Evolutionary conservation across 148 eudicot species (phyloP), one percentile per base, ranked within the genome.

Genomic region (Chenopodium quinoa): DNA sequence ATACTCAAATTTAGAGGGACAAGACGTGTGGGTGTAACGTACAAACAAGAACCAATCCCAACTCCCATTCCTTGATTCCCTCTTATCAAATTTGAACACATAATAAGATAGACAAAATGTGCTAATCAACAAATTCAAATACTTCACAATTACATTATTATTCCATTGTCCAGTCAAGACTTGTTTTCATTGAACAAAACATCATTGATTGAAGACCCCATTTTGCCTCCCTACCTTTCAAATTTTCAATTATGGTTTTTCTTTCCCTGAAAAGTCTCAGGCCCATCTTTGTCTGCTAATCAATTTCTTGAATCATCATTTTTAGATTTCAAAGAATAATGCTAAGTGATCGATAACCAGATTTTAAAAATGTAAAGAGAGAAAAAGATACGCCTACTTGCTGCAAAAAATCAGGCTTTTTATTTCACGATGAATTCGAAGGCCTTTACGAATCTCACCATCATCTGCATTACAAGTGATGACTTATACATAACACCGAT

Each of bases 271-370:
- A 52, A 66, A 56, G 34, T 52, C 10, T 31, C 3, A 65, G 78
- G 78, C 78, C 83, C 83, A 75, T 67, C 37, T 29, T 50, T 54
- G 75, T 76, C 80, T 58, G 40, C 71, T 62, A 47, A 7, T 16
- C 22, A 56, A 19, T 62, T 70, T 20, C 47, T 77, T 82, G 80
- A 82, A 22, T 29, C 52, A 44, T 75, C 67, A 70, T 56, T 76
- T 82, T 60, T 58, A 31, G 37, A 32, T 46, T 81, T 75, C 79
- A 75, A 75, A 75, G 40, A 64, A 19, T 31, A 64, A 27, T 48
- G 31, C 60, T 58, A 44, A 23, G 22, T 50, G 54, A 25, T 37
- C 1, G 5, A 50, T 50, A 50, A 50, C 54, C 54, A 50, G 14
- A 50, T 50, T 11, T 50, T 50, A 12, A 2, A 0, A 50, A 50